Percentiles rank a stretch among this genome's conserved stretches.
These are phyloP conservation scores for Botrytis tulipae DNA, from an alignment of 2,329 filamentous ascomycete genomes.

Conservation along the genomic window DNA sequence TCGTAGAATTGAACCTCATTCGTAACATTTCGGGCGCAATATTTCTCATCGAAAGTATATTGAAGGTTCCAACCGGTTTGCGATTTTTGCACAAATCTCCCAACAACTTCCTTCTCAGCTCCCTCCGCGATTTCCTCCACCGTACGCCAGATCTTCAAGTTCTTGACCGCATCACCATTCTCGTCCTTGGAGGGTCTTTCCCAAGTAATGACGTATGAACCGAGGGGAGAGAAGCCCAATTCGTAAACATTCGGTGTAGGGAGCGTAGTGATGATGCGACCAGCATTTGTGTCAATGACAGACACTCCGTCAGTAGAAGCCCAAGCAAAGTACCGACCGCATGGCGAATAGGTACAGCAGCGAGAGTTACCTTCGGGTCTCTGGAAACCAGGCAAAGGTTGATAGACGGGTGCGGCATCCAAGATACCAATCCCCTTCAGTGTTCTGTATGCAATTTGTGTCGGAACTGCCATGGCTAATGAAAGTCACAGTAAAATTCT, in stretches of 20 bases:
- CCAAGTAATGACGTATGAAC: constrained; percentile 95
- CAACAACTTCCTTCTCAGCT: constrained; percentile 71
- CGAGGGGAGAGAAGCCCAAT: constrained; percentile 87
- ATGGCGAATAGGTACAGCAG: constrained; percentile 93
- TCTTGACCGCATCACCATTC: constrained; percentile 89
- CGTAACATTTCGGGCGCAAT: constrained; percentile 88
- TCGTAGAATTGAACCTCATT: constrained; percentile 98
- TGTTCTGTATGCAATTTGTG: constrained; percentile 96
- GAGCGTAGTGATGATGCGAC: constrained; percentile 71
- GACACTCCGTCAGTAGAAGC: constrained; percentile 83
- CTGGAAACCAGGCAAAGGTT: constrained; percentile 75
- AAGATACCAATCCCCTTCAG: constrained; percentile 94
- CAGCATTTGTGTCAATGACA: constrained; percentile 77
- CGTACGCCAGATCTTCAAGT: constrained; percentile 93
- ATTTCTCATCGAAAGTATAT: constrained; percentile 90
- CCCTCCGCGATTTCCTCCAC: constrained; percentile 56
- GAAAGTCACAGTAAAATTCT: constrained; percentile 63
- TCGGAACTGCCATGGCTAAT: constrained; percentile 89
- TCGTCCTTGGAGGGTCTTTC: constrained; percentile 92
- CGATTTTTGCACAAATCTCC: constrained; percentile 91
- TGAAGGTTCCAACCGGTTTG: constrained; percentile 97
- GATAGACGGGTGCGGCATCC: constrained; percentile 87
- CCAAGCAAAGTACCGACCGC: constrained; percentile 95
- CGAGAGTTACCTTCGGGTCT: constrained; percentile 92
- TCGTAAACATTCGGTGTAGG: constrained; percentile 86